Conservation (phyloP, 2,329 filamentous ascomycete species). For the Pseudocercospora crystallina region DNA sequence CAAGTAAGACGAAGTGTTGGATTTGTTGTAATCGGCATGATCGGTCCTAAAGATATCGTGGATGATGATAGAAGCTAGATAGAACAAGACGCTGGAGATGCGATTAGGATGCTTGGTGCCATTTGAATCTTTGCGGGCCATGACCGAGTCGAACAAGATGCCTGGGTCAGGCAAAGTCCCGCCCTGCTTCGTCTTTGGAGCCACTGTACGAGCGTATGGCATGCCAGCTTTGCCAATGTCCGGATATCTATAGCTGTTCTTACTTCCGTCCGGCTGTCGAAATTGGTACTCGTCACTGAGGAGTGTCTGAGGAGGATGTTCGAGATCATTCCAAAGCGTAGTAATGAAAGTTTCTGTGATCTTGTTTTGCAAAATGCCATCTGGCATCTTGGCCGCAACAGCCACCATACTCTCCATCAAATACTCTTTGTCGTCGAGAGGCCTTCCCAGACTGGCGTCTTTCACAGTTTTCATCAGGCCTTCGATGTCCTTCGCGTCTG, state of each 20-base stretch:
- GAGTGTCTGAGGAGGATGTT: conserved; percentile 48
- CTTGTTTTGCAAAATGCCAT: conserved; percentile 40
- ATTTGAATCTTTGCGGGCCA: conserved; percentile 62
- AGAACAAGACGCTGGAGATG: conserved; percentile 75
- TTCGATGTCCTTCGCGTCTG: conserved; percentile 31
- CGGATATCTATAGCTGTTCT: conserved; percentile 61
- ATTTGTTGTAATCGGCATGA: conserved; percentile 61
- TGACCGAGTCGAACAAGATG: conserved; percentile 65
- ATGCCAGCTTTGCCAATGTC: conserved; percentile 64
- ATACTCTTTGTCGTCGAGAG: conserved; percentile 62
- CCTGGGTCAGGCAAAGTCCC: conserved; percentile 64
- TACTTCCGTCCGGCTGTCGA: conserved; percentile 50
- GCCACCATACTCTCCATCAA: conserved; percentile 59
- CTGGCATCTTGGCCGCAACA: conserved; percentile 44
- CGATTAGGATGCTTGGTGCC: conserved; percentile 62
- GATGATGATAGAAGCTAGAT: conserved; percentile 67
- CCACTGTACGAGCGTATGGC: conserved; percentile 69
- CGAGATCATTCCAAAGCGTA: conserved; percentile 49
- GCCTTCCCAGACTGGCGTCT: conserved; percentile 46
- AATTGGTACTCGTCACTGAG: conserved; percentile 48
- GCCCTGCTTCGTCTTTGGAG: conserved; percentile 56
- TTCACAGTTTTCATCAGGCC: conserved; percentile 41
- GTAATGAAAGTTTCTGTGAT: conserved; percentile 48
- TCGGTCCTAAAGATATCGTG: conserved; percentile 66
- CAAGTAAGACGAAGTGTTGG: conserved; percentile 71